Conservation (phyloP, 768 basidiomycete genomes). For the Obba rivulosa region DNA sequence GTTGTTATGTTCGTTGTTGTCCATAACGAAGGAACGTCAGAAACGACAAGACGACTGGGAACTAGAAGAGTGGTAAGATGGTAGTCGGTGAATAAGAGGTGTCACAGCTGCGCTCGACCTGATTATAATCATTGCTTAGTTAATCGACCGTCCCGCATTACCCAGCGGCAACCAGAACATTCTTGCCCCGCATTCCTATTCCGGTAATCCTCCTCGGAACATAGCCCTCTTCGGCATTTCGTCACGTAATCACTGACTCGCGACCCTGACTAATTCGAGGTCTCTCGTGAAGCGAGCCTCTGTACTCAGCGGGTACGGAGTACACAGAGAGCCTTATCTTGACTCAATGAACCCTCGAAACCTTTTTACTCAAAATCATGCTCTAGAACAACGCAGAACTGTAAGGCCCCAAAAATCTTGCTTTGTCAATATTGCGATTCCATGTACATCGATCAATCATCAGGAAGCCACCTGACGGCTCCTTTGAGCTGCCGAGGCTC, state of each 20-base stretch:
- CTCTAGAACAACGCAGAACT: no score
- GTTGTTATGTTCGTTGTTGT: slow-evolving; percentile 11
- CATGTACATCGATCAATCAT: no score
- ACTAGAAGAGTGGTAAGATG: slow-evolving; percentile 2
- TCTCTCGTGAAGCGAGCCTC: no score
- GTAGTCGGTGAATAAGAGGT: slow-evolving; percentile 10
- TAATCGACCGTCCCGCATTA: neutral
- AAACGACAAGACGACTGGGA: neutral
- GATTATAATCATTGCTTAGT: slow-evolving; percentile 2
- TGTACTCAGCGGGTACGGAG: no score
- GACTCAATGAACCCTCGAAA: no score
- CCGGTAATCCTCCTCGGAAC: slow-evolving; percentile 2
- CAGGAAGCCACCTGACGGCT: no score
- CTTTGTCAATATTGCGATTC: neutral
- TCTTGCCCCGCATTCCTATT: slow-evolving; percentile 3
- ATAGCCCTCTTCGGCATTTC: neutral
- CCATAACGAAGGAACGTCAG: slow-evolving; percentile 10
- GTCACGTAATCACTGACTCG: no score
- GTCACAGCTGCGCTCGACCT: neutral
- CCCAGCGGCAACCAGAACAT: slow-evolving; percentile 7
- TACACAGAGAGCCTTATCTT: no score
- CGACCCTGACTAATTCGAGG: no score
- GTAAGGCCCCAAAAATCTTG: neutral
- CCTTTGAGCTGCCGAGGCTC: no score
- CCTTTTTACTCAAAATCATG: no score